phyloP scores from a whole-genome alignment of 202 grass and related monocot species.

The Bolboschoenoplectus hybrid region DNA sequence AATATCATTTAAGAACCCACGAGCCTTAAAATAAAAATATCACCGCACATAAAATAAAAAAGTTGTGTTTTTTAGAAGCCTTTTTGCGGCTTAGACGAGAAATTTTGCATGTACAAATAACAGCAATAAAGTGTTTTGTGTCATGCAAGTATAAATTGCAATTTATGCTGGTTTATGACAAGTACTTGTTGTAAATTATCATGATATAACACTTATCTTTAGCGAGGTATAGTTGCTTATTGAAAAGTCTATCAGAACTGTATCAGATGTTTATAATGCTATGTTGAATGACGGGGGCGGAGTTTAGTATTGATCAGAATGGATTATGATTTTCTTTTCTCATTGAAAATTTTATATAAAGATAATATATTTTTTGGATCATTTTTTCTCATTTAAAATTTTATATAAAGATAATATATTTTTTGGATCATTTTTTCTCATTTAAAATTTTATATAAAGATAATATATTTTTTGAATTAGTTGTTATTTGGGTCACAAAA shows the following conservation, averaged over 20 bases:
- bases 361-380: too few relatives aligned
- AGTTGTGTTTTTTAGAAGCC: neutral
- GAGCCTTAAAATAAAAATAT: slow-evolving; percentile 8
- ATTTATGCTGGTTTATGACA: neutral
- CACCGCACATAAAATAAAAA: neutral
- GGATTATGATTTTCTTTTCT: too few relatives aligned
- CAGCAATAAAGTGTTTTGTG: slow-evolving; percentile 1
- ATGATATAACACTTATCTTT: neutral
- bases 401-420: too few relatives aligned
- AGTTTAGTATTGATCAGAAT: too few relatives aligned
- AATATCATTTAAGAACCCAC: neutral
- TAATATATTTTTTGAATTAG: too few relatives aligned
- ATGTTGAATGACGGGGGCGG: too few relatives aligned
- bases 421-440: too few relatives aligned
- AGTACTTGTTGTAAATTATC: neutral
- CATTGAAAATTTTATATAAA: too few relatives aligned
- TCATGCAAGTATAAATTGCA: neutral
- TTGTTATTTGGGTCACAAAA: too few relatives aligned
- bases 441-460: too few relatives aligned
- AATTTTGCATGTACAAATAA: neutral
- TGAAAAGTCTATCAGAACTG: neutral
- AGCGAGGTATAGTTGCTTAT: neutral
- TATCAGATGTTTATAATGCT: too few relatives aligned
- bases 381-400: too few relatives aligned
- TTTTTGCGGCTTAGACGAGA: neutral